Conservation (phyloP, 73 alveolate species). For the Breviolum minutum region DNA sequence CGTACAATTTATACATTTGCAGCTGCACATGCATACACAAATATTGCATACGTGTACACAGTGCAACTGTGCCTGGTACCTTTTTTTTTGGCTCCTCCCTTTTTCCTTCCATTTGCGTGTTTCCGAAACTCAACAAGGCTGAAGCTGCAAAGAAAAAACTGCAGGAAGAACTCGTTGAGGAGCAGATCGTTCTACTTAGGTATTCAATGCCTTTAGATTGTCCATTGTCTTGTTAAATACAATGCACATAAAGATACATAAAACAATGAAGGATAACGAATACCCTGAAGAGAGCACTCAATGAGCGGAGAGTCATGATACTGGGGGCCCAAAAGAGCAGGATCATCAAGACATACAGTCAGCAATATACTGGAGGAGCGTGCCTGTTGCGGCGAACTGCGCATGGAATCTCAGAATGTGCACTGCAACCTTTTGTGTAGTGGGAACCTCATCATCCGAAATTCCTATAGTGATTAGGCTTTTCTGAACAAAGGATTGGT, state of each 20-base stretch:
- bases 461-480: not conserved
- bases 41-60: not conserved
- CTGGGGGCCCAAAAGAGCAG: too few relatives aligned
- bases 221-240: too few relatives aligned
- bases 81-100: not conserved
- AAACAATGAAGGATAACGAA: too few relatives aligned
- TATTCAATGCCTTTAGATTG: too few relatives aligned
- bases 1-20: too few relatives aligned
- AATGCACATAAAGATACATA: too few relatives aligned
- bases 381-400: constrained; percentile 2
- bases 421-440: not conserved
- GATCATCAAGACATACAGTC: too few relatives aligned
- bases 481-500: not conserved
- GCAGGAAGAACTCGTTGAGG: constrained; percentile 26
- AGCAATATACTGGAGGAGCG: not conserved
- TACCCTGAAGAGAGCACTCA: too few relatives aligned
- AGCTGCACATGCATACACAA: not conserved
- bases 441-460: not conserved
- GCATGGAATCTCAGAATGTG: not conserved
- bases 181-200: too few relatives aligned
- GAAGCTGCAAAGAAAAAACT: constrained; percentile 28
- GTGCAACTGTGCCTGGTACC: not conserved
- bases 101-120: not conserved
- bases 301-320: too few relatives aligned
- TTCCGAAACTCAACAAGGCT: not conserved